These are phyloP conservation scores for Acanthamoeba rhysodes DNA, from an alignment of 208 protist genomes.

Conservation along the genomic window DNA sequence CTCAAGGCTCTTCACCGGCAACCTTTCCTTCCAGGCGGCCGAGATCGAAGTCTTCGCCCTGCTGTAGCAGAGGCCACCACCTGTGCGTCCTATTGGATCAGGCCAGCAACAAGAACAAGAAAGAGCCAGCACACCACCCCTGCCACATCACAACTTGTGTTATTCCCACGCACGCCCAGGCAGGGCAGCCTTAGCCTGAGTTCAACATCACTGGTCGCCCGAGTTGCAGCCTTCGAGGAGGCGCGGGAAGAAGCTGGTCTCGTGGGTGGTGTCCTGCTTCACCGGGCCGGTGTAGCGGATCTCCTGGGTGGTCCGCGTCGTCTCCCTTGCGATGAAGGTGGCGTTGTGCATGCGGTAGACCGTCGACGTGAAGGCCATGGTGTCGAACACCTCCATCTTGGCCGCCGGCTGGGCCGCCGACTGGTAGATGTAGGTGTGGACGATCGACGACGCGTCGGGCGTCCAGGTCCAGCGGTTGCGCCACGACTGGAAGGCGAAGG, in stretches of 20 bases:
- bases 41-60: no score
- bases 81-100: no score
- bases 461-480: neutral
- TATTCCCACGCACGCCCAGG: no score
- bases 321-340: neutral
- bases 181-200: no score
- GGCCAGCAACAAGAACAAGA: no score
- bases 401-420: neutral
- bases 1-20: no score
- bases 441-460: neutral
- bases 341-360: neutral
- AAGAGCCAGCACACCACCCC: no score
- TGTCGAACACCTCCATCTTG: neutral
- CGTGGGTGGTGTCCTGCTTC: neutral
- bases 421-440: neutral
- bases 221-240: neutral
- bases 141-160: no score
- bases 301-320: neutral
- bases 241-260: neutral
- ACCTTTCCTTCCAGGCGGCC: no score
- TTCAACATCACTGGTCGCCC: neutral
- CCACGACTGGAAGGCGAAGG: neutral
- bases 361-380: neutral
- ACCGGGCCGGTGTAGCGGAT: neutral
- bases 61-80: no score